Percentiles rank a stretch among this genome's conserved stretches.
These are phyloP conservation scores for Kurtzmaniella natalensis DNA, from an alignment of 1,139 yeast species.

Conservation along the genomic window DNA sequence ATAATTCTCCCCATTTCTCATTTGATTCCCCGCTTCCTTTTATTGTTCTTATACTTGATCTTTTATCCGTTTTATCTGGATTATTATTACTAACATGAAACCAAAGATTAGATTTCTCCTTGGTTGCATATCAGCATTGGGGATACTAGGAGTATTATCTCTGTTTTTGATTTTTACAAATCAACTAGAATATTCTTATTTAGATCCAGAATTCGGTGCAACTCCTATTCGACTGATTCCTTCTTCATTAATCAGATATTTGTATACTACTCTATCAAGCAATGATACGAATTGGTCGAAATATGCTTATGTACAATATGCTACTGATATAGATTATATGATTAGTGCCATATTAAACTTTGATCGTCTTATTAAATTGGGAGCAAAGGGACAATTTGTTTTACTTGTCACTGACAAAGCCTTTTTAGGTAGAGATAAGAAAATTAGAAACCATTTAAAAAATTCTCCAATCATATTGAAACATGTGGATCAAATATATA, in stretches of 20 bases:
- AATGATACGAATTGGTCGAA: constrained; percentile 7
- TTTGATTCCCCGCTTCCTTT: no score
- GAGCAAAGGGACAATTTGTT: constrained; percentile 21
- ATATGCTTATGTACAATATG: constrained; percentile 34
- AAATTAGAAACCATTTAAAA: not conserved
- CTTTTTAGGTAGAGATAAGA: not conserved
- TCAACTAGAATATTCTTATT: no score
- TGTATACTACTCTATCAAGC: not conserved
- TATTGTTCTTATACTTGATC: no score
- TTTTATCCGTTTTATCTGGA: no score
- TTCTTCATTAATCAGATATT: not conserved
- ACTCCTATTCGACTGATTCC: constrained; percentile 3
- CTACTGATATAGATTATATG: constrained; percentile 29
- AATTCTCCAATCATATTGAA: not conserved
- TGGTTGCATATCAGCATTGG: no score
- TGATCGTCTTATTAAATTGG: constrained; percentile 17
- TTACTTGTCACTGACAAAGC: constrained; percentile 12
- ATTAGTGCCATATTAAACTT: constrained; percentile 31
- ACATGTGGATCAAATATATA: not conserved
- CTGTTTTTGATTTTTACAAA: no score
- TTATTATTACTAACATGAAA: no score
- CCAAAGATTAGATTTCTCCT: no score
- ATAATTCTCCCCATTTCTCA: no score
- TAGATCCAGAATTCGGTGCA: no score
- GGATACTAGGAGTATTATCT: no score